Base-by-base conservation (phyloP, 2,329 filamentous ascomycete species). In the Colletotrichum destructivum region DNA sequence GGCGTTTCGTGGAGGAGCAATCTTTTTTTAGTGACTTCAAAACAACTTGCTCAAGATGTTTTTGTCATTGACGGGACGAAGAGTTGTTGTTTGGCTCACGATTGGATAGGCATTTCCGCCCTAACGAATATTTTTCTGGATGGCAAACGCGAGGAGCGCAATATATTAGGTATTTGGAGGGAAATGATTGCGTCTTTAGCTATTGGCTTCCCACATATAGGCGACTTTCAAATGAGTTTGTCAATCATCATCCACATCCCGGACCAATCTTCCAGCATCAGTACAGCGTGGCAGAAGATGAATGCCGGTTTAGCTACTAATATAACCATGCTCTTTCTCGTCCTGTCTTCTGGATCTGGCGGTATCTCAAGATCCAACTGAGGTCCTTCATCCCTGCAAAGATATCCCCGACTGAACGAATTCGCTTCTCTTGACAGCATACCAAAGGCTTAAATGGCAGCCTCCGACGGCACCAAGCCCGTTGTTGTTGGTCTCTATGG, bases 401-500 rank as follows among this genome's bases (percentile, higher is more conserved):
- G n/a, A 6, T 3, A 35, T 35, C 7, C 9, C 16, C 21, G 18
- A 1, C 16, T 18, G 16, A 49, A 18, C 18, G 12, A 11, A 3
- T 18, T 35, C 52, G 8, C 26, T 35, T n/a, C 6, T 13, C 51
- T 16, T 9, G 15, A 13, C 1, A 16, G 18, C n/a, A 12, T 6
- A 38, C 26, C 18, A n/a, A 4, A 35, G 18, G 15, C 26, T 38
- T 2, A 12, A 2, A 61, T 61, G 59, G 12, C 26, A 38, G 26
- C 18, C 23, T 4, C 18, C 26, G n/a, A 13, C 23, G 13, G 6
- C 21, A 26, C 40, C 21, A 84, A 81, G 71, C 78, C 84, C 15
- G 75, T 75, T 2, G 77, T 90, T 21, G 77, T 91, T 40, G 88
- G 88, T 3, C 62, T 91, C 1, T 90, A 90, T 71, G 88, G 88